These are phyloP conservation scores for Phylloporus sp. DNA, from an alignment of 1,284 basidiomycete genomes.

Conservation along the genomic window DNA sequence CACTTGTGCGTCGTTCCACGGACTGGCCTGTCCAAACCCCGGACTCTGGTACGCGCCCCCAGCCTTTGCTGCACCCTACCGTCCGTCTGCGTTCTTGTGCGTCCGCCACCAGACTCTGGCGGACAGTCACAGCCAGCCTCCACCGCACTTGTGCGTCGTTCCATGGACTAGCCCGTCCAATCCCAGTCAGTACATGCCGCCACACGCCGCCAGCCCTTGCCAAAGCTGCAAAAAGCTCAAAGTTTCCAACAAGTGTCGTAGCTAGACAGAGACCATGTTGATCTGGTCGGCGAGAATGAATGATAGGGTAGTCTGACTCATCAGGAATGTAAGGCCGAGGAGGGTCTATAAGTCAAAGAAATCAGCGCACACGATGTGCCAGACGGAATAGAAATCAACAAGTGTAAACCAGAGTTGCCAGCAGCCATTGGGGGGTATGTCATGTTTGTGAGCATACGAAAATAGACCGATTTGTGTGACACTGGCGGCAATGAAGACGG, in stretches of 20 bases:
- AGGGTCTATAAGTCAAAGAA: constrained; percentile 46
- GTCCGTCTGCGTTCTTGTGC: too few species aligned
- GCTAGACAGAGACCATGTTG: constrained; percentile 48
- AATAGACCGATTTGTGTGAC: constrained; percentile 43
- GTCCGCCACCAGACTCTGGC: too few species aligned
- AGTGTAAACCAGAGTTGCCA: constrained; percentile 62
- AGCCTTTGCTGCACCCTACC: too few species aligned
- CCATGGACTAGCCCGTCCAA: too few species aligned
- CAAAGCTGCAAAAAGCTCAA: constrained; percentile 52
- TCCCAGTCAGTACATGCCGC: too few species aligned
- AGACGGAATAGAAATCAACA: constrained; percentile 41
- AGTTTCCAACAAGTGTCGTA: constrained; percentile 63
- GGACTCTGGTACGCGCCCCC: too few species aligned
- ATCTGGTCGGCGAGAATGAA: constrained; percentile 39
- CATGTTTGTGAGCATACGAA: constrained; percentile 28
- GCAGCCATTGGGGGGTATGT: constrained; percentile 45
- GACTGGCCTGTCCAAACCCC: too few species aligned
- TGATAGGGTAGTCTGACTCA: constrained; percentile 47
- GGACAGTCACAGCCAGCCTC: too few species aligned
- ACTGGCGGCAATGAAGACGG: constrained; percentile 50
- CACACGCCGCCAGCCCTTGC: too few species aligned
- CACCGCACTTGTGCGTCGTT: too few species aligned
- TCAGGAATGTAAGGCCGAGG: constrained; percentile 45
- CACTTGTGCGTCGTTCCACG: too few species aligned
- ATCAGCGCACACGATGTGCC: constrained; percentile 1